Evolutionary conservation across 192 early-diverging fungal species (phyloP).

Genomic region (Thoreauomyces humboldtii): DNA sequence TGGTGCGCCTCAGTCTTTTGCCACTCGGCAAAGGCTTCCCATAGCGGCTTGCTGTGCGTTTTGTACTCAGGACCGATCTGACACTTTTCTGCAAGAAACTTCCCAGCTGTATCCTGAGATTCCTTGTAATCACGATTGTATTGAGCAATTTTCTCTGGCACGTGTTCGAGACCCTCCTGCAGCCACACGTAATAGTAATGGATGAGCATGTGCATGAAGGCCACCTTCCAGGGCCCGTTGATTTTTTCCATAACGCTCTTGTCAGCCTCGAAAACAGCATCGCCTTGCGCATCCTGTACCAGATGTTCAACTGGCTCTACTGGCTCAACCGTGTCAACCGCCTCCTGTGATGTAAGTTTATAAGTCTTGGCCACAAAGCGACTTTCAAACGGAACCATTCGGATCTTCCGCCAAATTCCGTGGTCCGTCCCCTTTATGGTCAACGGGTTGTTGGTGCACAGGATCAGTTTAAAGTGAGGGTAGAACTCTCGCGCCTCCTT

Average conservation of each 20-base stretch:
- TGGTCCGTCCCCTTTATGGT: constrained; percentile 9
- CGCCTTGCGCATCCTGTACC: constrained; percentile 8
- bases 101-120: constrained; percentile 6
- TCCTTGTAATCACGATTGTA: constrained; percentile 14
- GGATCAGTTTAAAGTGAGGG: constrained; percentile 13
- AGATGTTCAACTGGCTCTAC: constrained; percentile 1
- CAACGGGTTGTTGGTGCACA: constrained; percentile 10
- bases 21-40: constrained; percentile 5
- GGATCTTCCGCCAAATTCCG: constrained; percentile 16
- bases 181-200: constrained; percentile 9
- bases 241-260: constrained; percentile 11
- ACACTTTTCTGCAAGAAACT: constrained; percentile 13
- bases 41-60: constrained; percentile 12
- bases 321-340: neutral
- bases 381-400: constrained; percentile 15
- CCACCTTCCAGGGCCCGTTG: constrained; percentile 8
- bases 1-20: constrained; percentile 12
- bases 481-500: constrained; percentile 17
- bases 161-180: constrained; percentile 9
- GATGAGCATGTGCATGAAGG: constrained; percentile 1
- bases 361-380: constrained; percentile 10
- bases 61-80: constrained; percentile 15
- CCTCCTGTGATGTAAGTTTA: neutral
- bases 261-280: constrained; percentile 3
- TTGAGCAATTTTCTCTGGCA: constrained; percentile 12